Conservation (phyloP, 441 rosid species). For the Erodium chrysanthum region DNA sequence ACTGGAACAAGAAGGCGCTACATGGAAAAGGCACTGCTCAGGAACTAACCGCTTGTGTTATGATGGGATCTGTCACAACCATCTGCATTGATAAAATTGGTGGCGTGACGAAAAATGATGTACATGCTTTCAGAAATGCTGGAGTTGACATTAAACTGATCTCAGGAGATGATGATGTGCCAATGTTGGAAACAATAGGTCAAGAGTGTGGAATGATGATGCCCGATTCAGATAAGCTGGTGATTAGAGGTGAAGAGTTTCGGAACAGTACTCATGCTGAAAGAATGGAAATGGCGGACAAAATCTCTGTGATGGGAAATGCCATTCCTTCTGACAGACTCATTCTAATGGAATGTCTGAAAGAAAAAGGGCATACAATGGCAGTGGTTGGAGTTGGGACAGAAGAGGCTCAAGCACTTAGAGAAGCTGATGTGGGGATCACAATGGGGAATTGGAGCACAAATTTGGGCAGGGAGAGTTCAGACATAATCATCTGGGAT, state of each 20-base stretch:
- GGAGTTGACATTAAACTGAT: slow-evolving; percentile 11
- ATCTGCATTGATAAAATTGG: background rate
- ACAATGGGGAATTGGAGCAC: slow-evolving; percentile 10
- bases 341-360: slow-evolving; percentile 1
- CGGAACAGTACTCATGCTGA: background rate
- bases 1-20: slow-evolving; percentile 18
- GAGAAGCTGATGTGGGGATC: slow-evolving; percentile 26
- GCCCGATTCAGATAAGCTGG: slow-evolving; percentile 7
- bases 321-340: slow-evolving; percentile 15
- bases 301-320: slow-evolving; percentile 15
- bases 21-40: slow-evolving; percentile 2
- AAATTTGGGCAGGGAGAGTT: slow-evolving; percentile 11
- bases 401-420: slow-evolving; percentile 18
- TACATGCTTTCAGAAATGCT: background rate
- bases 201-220: slow-evolving; percentile 8
- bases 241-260: slow-evolving; percentile 10
- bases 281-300: slow-evolving; percentile 5
- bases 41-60: background rate
- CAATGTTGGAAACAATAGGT: background rate
- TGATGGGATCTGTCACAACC: slow-evolving; percentile 13
- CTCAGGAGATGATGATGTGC: background rate
- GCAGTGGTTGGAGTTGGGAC: slow-evolving; percentile 24
- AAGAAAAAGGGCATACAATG: slow-evolving; percentile 16
- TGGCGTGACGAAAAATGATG: too few relatives aligned
- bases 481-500: background rate